Percentiles rank a stretch among this genome's conserved stretches.
Evolutionary conservation across 331 rosid species (phyloP).

Genomic region (Erythrophleum ivorense): DNA sequence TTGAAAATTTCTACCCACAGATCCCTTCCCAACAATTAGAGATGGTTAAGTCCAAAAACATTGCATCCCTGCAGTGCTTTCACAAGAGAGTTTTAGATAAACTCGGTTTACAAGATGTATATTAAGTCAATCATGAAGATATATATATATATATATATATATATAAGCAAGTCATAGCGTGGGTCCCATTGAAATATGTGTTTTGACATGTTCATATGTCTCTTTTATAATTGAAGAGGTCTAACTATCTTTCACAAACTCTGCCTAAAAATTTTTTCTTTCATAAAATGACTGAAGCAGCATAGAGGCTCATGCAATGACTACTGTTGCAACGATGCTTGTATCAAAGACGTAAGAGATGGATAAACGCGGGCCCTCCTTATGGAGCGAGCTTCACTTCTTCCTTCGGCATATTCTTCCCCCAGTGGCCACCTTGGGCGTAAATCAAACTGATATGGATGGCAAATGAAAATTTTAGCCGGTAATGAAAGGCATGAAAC

Average conservation of each 20-base stretch:
- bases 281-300: conserved; percentile 19
- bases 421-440: conserved; percentile 98
- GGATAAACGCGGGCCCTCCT: conserved; percentile 86
- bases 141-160: no score
- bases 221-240: no score
- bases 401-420: conserved; percentile 83
- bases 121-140: neutral
- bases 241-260: neutral
- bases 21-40: conserved; percentile 8
- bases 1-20: conserved; percentile 13
- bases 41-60: neutral
- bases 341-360: conserved; percentile 84
- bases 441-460: conserved; percentile 66
- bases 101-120: no score
- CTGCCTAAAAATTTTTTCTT: neutral
- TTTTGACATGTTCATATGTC: no score
- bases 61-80: conserved; percentile 12
- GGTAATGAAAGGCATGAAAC: neutral
- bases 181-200: no score
- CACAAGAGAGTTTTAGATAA: neutral
- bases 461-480: conserved; percentile 2
- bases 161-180: no score
- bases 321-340: conserved; percentile 68
- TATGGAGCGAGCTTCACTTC: conserved; percentile 83
- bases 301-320: conserved; percentile 26